Evolutionary conservation across 306 rosid genomes (phyloP), one percentile per base, ranked within the genome.

Genomic region (Medicago lupulina): DNA sequence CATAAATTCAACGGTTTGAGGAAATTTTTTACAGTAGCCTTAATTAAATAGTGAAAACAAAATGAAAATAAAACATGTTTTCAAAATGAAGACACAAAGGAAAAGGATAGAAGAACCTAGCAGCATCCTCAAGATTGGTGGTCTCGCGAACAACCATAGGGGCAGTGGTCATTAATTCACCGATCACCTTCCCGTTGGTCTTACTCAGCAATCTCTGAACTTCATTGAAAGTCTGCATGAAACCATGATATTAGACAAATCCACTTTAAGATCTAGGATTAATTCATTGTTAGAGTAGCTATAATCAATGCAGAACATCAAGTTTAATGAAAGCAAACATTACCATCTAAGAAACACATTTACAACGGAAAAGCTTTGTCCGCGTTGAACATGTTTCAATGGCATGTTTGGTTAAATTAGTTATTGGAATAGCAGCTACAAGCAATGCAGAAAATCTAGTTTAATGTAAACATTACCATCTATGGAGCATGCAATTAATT

Each of bases 111-210:
- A 34, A 70, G 63, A 57, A 96, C 99, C 99, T 89, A 34, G 98
- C 99, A 75, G 95, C 96, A 59, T 92, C 96, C 87, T 92, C 99
- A 6, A 96, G 99, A 86, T 96, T 89, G 38, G 98, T 90, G 57
- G 84, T 86, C 83, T 96, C 97, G 9, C 96, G 86, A 76, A 96
- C 99, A 0, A 92, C 98, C 77, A 92, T 82, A 34, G 99, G 97
- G 34, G 89, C 91, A 7, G 93, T 80, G 67, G 99, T 92, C 99
- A 96, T 92, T 65, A 96, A 72, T 76, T 96, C 99, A 10, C 99
- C 97, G 9, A 92, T 90, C 82, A 89, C 73, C 82, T 92, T 86
- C 47, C 98, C 98, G 1, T 92, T 90, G 47, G 92, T 96, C 82
- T 96, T 96, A 78, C 92, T 88, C 58, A 96, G 88, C 79, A 96